These are phyloP conservation scores for Lactarius hatsudake DNA, from an alignment of 768 basidiomycete genomes.

Conservation along the genomic window DNA sequence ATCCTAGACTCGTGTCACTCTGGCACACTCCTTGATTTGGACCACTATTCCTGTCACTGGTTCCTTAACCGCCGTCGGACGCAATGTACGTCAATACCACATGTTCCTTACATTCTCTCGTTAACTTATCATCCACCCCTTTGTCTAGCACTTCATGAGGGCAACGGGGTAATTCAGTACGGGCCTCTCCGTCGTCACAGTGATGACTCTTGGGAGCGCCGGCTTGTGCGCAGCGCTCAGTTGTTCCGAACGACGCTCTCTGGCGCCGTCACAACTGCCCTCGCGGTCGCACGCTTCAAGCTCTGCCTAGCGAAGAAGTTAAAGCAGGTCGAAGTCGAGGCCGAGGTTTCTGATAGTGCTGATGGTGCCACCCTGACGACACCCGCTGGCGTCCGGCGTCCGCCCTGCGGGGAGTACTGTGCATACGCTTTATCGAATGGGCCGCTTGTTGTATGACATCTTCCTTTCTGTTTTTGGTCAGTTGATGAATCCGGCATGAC, in stretches of 20 bases:
- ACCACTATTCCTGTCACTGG: slow-evolving; percentile 26
- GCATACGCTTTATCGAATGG: not conserved
- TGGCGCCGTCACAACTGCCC: not conserved
- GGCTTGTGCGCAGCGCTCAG: not conserved
- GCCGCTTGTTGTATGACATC: slow-evolving; percentile 10
- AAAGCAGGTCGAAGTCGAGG: not conserved
- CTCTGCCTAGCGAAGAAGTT: not conserved
- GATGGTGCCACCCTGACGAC: not conserved
- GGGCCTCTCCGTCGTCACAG: not conserved
- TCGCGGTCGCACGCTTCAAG: not conserved
- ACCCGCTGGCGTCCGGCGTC: not conserved
- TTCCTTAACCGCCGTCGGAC: not conserved
- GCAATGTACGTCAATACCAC: not conserved
- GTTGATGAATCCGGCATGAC: not conserved
- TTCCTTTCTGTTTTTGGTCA: not conserved
- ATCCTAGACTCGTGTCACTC: slow-evolving; percentile 29
- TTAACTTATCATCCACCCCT: too few relatives aligned
- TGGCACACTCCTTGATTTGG: slow-evolving; percentile 26
- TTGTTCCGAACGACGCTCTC: not conserved
- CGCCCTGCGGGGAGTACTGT: slow-evolving; percentile 3
- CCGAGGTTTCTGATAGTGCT: not conserved
- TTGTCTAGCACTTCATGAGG: not conserved
- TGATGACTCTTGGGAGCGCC: not conserved
- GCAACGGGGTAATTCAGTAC: not conserved
- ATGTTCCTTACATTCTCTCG: too few relatives aligned